Base-by-base conservation (phyloP, 805 yeast species). In the Metschnikowia lachancei region DNA sequence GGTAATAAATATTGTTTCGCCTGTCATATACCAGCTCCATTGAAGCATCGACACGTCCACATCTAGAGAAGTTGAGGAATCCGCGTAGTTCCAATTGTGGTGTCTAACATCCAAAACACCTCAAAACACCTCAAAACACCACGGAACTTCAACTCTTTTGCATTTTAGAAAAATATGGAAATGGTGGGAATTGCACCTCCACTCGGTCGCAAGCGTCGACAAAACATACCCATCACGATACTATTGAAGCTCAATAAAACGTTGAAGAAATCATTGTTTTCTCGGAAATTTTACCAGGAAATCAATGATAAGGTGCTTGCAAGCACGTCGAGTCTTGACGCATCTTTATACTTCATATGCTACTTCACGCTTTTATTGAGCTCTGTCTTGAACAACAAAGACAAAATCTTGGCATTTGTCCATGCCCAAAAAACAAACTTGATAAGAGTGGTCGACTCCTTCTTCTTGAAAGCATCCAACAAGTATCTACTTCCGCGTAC, bases 281-380 rank as follows among this genome's bases (percentile, higher is more conserved):
- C 66, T 47, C 60, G 70, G 29, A 64, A 68, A 38, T 69, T 72
- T 53, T 72, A 72, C 55, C 67, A 64, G 53, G 72, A 70, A 43
- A 63, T 72, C 49, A 67, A 63, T 47, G 72, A 69, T 44, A 71
- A 72, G 51, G 61, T 72, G 11, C 62, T 72, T 46, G 41, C 65
- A 32, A 58, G 55, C 18, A 43, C 68, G 1, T 39, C 70, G 9
- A 67, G 72, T 3, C 60, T 72, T 17, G 77, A 72, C 54, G 54
- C 67, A 4, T 67, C 63, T 36, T 55, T 72, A 34, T 72, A 72
- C 51, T 72, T 72, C 57, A 59, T 70, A 26, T 72, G 77, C 57
- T 72, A 72, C 55, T 69, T 67, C 52, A 63, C 75, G 10, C 62
- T 72, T 29, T 52, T 70, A 50, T 40, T 67, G 36, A 65, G 74